Conservation (phyloP, 306 rosid genomes). For the Fragaria iinumae region DNA sequence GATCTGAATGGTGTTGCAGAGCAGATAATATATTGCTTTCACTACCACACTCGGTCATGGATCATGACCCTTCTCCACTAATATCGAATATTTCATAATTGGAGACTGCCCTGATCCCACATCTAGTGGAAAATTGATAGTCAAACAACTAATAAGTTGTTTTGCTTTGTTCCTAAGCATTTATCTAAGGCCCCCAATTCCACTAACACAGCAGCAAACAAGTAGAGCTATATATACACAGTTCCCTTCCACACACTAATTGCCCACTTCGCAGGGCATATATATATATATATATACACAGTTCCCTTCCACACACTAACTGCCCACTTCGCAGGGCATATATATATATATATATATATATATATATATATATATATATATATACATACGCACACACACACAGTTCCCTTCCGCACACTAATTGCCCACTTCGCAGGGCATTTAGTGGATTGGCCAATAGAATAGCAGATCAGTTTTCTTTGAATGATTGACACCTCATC, state of each 20-base stretch:
- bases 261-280: not conserved
- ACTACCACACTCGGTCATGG: not conserved
- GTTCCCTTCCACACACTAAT: too few species aligned
- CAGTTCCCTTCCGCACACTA: too few species aligned
- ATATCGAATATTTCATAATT: not conserved
- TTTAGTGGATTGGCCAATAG: not conserved
- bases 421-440: not conserved
- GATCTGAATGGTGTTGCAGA: not conserved
- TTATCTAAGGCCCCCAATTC: not conserved
- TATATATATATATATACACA: too few species aligned
- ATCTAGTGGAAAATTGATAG: not conserved
- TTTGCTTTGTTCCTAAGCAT: not conserved
- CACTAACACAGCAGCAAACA: not conserved
- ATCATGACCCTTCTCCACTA: not conserved
- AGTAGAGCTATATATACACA: not conserved
- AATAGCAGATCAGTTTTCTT: not conserved
- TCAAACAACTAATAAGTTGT: not conserved
- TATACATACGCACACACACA: too few species aligned
- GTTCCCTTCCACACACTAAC: too few species aligned
- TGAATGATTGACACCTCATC: not conserved
- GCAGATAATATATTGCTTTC: not conserved
- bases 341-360: too few species aligned
- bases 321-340: too few species aligned
- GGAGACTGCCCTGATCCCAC: not conserved
- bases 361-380: too few species aligned